Evolutionary conservation across 2,329 filamentous ascomycete genomes (phyloP), one percentile per base, ranked within the genome.

Genomic region (Xylaria sp.): DNA sequence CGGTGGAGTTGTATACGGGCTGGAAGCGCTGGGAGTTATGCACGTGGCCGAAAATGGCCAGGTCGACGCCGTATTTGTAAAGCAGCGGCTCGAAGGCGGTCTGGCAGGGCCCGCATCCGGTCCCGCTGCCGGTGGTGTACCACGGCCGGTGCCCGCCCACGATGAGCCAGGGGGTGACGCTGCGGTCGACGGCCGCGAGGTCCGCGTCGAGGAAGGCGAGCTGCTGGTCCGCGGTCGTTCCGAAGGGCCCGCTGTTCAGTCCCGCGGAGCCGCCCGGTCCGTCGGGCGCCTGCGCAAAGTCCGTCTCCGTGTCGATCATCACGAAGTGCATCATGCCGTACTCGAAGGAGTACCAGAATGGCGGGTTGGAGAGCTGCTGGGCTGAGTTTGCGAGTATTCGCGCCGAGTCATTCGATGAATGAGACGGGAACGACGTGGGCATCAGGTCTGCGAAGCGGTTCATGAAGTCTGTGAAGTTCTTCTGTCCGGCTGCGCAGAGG

Each of bases 281-380:
- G 61, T 86, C 84, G 0, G 86, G 86, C 0, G 85, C 86, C 53
- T 81, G 64, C 3, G 80, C 72, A 69, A 88, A 87, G 76, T 88
- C 86, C 1, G 86, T 88, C 72, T 88, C 86, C 0, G 86, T 88
- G 78, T 88, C 79, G 68, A 88, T 81, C 84, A 86, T 85, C 42
- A 83, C 78, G 62, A 86, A 76, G 74, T 88, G 86, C 0, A 79
- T 81, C 83, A 87, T 85, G 67, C 86, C 86, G 75, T 88, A 87
- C 68, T 88, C 86, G 73, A 88, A 89, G 0, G 84, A 86, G 78
- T 87, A 88, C 86, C 86, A 88, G 73, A 88, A 87, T 0, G 85
- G 84, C 17, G 86, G 84, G n/a, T 84, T 81, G 4, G 85, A 79
- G 9, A 86, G 79, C 46, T 74, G 28, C 26, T 75, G 72, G 1